phyloP scores from a whole-genome alignment of 306 rosid genomes.

The Pterocarpus macrocarpus region DNA sequence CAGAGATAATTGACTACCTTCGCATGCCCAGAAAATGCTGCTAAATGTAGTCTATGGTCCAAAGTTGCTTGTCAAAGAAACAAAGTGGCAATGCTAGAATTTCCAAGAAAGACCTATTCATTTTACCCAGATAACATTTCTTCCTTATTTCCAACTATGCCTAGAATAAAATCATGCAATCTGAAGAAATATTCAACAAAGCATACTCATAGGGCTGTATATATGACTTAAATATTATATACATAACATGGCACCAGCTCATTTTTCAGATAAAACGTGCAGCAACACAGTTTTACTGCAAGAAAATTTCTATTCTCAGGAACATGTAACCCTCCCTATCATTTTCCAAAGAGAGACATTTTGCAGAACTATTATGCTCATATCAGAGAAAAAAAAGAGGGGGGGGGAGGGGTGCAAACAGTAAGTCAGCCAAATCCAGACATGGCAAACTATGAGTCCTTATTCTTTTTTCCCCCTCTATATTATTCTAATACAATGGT shows the following conservation, averaged over 20 bases:
- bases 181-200: conserved; percentile 3
- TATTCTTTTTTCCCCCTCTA: no score
- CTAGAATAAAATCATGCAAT: conserved; percentile 6
- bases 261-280: conserved; percentile 27
- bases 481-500: not conserved
- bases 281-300: not conserved
- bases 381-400: not conserved
- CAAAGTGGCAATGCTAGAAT: conserved; percentile 42
- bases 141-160: not conserved
- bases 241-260: conserved; percentile 3
- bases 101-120: conserved; percentile 29
- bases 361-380: not conserved
- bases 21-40: conserved; percentile 90
- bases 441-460: no score
- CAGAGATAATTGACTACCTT: conserved; percentile 80
- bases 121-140: not conserved
- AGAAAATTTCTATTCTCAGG: not conserved
- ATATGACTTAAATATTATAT: not conserved
- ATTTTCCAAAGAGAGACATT: not conserved
- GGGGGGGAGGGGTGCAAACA: not conserved
- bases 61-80: conserved; percentile 67
- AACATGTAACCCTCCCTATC: conserved; percentile 12
- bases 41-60: conserved; percentile 81
- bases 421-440: not conserved
- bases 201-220: not conserved